A percentile compares a stretch with the other conserved stretches of the same genome.
Evolutionary conservation across 768 basidiomycete species (phyloP).

Genomic region (Russula griseocarnosa): DNA sequence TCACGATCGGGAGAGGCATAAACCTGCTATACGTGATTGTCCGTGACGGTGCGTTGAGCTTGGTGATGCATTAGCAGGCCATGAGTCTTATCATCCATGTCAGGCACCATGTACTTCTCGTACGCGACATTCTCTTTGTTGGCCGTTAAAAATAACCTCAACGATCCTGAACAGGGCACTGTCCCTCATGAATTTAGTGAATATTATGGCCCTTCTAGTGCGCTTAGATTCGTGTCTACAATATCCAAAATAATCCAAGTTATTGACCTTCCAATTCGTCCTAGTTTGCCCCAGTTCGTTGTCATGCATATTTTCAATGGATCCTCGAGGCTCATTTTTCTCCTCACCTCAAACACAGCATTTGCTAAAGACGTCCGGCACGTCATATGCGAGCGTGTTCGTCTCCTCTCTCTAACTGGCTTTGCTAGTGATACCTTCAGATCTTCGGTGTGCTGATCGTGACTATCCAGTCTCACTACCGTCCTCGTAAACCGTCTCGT

Average conservation of each 20-base stretch:
- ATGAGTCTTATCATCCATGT: neutral
- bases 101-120: conserved; percentile 24
- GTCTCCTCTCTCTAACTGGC: neutral
- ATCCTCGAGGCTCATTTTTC: neutral
- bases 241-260: neutral
- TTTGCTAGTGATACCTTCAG: neutral
- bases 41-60: conserved; percentile 15
- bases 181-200: conserved; percentile 13
- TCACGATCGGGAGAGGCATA: conserved; percentile 14
- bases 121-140: neutral
- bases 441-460: neutral
- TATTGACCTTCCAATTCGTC: neutral
- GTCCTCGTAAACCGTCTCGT: conserved; percentile 20
- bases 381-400: conserved; percentile 19
- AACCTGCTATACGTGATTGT: conserved; percentile 16
- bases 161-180: conserved; percentile 2
- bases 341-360: neutral
- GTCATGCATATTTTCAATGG: too few relatives aligned
- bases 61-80: neutral
- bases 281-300: conserved; percentile 19
- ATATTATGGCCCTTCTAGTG: conserved; percentile 20
- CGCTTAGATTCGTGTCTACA: neutral
- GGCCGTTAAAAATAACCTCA: neutral
- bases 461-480: conserved; percentile 5
- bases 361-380: conserved; percentile 1